phyloP scores from a whole-genome alignment of 805 yeast genomes.

The Candida maris region DNA sequence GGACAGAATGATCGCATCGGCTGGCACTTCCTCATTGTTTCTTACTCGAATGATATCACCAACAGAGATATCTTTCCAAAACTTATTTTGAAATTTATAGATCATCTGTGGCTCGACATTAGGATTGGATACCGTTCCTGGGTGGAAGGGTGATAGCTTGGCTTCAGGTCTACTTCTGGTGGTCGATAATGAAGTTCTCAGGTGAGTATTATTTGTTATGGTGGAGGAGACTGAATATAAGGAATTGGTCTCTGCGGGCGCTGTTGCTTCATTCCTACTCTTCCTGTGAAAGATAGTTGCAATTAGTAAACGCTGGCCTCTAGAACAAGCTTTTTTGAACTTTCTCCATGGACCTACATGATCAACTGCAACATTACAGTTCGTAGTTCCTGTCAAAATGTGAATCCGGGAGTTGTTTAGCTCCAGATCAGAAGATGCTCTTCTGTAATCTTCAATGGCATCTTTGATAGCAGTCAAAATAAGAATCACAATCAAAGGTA shows the following conservation, averaged over 20 bases:
- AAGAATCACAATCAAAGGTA: constrained; percentile 78
- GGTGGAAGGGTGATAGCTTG: constrained; percentile 20
- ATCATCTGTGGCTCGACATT: constrained; percentile 27
- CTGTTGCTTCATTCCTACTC: constrained; percentile 2
- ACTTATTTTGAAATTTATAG: constrained; percentile 28
- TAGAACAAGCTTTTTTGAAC: constrained; percentile 55
- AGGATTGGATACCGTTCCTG: constrained; percentile 33
- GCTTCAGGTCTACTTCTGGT: constrained; percentile 14
- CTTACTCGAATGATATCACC: constrained; percentile 72
- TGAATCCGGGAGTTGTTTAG: constrained; percentile 65
- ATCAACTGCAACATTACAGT: constrained; percentile 55
- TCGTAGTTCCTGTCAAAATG: constrained; percentile 48
- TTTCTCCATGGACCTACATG: constrained; percentile 61
- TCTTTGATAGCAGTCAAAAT: constrained; percentile 71
- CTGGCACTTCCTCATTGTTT: constrained; percentile 76
- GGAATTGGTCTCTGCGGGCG: constrained; percentile 6
- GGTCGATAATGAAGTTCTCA: constrained; percentile 15
- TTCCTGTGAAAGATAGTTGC: constrained; percentile 8
- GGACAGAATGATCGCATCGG: constrained; percentile 62
- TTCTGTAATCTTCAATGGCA: constrained; percentile 71
- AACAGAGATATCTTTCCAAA: constrained; percentile 68
- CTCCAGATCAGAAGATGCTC: constrained; percentile 61
- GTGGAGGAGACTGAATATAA: constrained; percentile 14
- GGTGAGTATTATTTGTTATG: constrained; percentile 2
- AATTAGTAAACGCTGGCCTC: constrained; percentile 17